Percentiles rank a stretch among this genome's conserved stretches.
These are phyloP conservation scores for Lactarius sp. DNA, from an alignment of 768 basidiomycete species.

Conservation along the genomic window DNA sequence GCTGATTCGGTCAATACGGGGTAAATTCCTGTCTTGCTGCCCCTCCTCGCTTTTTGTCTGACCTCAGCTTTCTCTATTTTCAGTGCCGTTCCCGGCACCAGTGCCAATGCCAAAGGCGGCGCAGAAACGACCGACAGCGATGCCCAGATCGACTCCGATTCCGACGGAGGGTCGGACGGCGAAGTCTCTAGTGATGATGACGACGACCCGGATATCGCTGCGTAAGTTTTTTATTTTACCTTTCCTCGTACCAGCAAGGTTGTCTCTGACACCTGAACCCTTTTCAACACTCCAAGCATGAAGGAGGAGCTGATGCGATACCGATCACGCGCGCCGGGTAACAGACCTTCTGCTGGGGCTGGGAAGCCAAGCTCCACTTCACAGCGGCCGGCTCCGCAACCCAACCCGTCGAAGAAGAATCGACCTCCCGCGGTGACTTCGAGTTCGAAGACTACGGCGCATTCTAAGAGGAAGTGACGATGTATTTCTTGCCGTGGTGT, in stretches of 20 bases:
- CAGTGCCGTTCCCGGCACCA: too few species aligned
- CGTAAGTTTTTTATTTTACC: not conserved
- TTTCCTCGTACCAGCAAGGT: not conserved
- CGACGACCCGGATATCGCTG: not conserved
- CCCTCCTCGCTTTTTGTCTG: not conserved
- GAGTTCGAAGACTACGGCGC: not conserved
- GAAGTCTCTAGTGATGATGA: not conserved
- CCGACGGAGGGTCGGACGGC: not conserved
- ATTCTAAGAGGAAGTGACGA: not conserved
- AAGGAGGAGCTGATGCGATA: not conserved
- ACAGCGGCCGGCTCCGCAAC: not conserved
- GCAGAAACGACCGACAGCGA: not conserved
- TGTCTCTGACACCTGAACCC: not conserved
- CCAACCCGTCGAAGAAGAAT: not conserved
- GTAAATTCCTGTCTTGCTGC: not conserved
- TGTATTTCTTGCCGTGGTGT: not conserved
- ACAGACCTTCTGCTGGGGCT: not conserved
- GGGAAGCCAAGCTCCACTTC: not conserved
- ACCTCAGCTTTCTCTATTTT: not conserved
- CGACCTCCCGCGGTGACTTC: not conserved
- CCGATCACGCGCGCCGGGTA: not conserved
- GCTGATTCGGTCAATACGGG: not conserved
- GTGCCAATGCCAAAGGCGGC: not conserved
- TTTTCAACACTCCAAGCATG: not conserved
- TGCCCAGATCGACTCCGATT: not conserved